These are phyloP conservation scores for Glycine tomentella DNA, from an alignment of 306 rosid species.

Conservation along the genomic window DNA sequence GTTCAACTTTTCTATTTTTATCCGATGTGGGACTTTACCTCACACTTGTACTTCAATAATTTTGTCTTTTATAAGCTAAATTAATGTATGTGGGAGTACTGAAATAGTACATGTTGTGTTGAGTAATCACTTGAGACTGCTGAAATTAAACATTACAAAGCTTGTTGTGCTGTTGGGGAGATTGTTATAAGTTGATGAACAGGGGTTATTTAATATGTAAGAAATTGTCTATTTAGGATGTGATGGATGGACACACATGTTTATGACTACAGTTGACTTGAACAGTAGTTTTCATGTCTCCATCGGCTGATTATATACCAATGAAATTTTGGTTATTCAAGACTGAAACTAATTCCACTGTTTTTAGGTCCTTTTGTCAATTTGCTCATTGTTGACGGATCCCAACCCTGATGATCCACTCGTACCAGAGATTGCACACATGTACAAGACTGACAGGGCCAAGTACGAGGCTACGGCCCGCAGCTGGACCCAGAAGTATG, in stretches of 20 bases:
- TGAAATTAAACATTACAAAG: not conserved
- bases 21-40: too few relatives aligned
- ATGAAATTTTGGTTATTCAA: not conserved
- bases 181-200: too few relatives aligned
- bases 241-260: too few relatives aligned
- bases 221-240: too few relatives aligned
- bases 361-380: slow-evolving; percentile 79
- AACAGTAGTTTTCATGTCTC: not conserved
- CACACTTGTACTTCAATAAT: too few relatives aligned
- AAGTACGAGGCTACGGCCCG: slow-evolving; percentile 89
- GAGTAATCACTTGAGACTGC: not conserved
- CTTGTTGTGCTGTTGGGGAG: not conserved
- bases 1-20: too few relatives aligned
- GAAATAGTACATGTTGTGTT: not conserved
- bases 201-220: too few relatives aligned
- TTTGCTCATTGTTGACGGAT: slow-evolving; percentile 83
- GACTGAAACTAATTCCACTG: slow-evolving; percentile 23
- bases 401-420: slow-evolving; percentile 92
- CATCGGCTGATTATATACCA: not conserved
- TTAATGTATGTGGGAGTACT: not conserved
- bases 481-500: slow-evolving; percentile 94
- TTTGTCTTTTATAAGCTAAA: not conserved
- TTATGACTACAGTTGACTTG: not conserved
- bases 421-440: slow-evolving; percentile 90
- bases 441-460: slow-evolving; percentile 84